Conservation (phyloP, 2,329 filamentous ascomycete species). For the Ascochyta koolunga region DNA sequence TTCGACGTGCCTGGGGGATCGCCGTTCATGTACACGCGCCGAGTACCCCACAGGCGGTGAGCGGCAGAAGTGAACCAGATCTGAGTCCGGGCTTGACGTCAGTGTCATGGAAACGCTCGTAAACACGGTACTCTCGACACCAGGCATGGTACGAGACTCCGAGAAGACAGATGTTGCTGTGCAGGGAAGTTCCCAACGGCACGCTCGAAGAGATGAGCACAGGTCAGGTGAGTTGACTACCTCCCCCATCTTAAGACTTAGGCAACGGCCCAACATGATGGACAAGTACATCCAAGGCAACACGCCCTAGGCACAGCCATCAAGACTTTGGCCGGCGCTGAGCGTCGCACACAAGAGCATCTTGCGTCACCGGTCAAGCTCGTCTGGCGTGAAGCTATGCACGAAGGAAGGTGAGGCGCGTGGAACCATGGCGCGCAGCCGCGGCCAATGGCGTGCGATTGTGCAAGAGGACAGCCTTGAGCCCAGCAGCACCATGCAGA, state of each 20-base stretch:
- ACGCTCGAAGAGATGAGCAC: neutral
- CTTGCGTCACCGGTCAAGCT: conserved; percentile 36
- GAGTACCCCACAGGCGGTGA: conserved; percentile 15
- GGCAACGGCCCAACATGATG: too few relatives aligned
- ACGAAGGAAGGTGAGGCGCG: conserved; percentile 16
- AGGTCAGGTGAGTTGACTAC: too few relatives aligned
- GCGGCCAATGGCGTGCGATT: conserved; percentile 24
- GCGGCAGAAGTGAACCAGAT: conserved; percentile 11
- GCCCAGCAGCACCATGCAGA: neutral
- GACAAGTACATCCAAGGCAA: too few relatives aligned
- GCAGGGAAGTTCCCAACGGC: too few relatives aligned
- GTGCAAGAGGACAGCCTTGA: conserved; percentile 14
- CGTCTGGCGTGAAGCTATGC: conserved; percentile 16
- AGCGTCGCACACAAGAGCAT: conserved; percentile 23
- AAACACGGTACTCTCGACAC: neutral
- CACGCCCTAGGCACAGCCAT: conserved; percentile 2
- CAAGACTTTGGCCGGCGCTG: conserved; percentile 30
- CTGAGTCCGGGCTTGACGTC: conserved; percentile 1
- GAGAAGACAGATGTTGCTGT: neutral
- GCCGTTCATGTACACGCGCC: conserved; percentile 13
- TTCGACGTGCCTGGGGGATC: conserved; percentile 6
- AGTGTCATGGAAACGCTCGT: neutral
- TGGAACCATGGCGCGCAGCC: conserved; percentile 24
- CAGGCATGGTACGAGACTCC: neutral
- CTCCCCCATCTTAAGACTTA: too few relatives aligned